These are phyloP conservation scores for Leucosporidium scottii DNA, from an alignment of 768 basidiomycete genomes.

Conservation along the genomic window DNA sequence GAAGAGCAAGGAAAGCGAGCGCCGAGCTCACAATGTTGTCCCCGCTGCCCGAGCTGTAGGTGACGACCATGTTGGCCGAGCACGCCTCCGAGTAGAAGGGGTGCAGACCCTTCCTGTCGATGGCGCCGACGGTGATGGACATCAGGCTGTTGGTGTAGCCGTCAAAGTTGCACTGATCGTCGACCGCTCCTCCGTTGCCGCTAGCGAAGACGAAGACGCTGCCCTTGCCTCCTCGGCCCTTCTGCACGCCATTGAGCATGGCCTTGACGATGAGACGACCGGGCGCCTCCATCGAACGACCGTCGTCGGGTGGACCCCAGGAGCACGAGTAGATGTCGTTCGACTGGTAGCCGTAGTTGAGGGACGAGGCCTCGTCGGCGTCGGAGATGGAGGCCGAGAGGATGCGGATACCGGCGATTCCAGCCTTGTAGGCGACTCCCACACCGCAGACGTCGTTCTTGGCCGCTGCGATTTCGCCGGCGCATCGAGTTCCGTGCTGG, in stretches of 20 bases:
- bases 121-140: conserved; percentile 88
- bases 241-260: conserved; percentile 84
- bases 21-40: conserved; percentile 70
- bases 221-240: conserved; percentile 81
- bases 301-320: conserved; percentile 97
- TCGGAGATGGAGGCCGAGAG: conserved; percentile 91
- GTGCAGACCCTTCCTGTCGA: conserved; percentile 86
- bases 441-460: conserved; percentile 91
- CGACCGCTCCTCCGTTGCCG: conserved; percentile 83
- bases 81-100: conserved; percentile 98
- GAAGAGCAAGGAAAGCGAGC: neutral
- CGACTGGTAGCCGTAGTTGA: conserved; percentile 89
- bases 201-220: conserved; percentile 95
- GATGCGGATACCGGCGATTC: conserved; percentile 89
- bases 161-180: conserved; percentile 98
- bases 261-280: conserved; percentile 85
- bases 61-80: conserved; percentile 91
- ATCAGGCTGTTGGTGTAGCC: conserved; percentile 98
- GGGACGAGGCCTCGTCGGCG: conserved; percentile 85
- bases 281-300: conserved; percentile 88
- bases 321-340: conserved; percentile 92
- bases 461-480: conserved; percentile 87
- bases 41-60: conserved; percentile 90
- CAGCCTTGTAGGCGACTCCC: conserved; percentile 84
- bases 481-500: conserved; percentile 95